Conservation (phyloP, 306 rosid genomes). For the Cercis canadensis region DNA sequence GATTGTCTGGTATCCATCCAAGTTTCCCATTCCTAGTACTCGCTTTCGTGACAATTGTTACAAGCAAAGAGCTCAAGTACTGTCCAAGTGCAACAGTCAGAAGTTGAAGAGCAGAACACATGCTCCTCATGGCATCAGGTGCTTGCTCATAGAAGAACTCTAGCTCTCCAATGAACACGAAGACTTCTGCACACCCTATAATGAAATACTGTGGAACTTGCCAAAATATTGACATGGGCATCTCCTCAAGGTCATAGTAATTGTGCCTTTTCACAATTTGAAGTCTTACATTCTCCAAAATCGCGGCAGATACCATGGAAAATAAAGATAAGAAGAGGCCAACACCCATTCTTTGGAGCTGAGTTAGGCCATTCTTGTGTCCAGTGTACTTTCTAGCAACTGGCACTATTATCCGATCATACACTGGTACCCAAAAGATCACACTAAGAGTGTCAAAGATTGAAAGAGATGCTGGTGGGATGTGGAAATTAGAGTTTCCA, state of each 20-base stretch:
- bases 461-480: conserved; percentile 83
- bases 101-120: conserved; percentile 71
- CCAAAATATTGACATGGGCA: conserved; percentile 78
- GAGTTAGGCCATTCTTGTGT: conserved; percentile 63
- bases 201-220: no score
- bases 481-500: conserved; percentile 63
- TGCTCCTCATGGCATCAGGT: conserved; percentile 83
- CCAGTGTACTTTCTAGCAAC: conserved; percentile 62
- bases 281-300: conserved; percentile 66
- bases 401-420: conserved; percentile 63
- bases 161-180: conserved; percentile 69
- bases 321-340: conserved; percentile 67
- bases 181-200: conserved; percentile 71
- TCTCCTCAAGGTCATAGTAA: conserved; percentile 51
- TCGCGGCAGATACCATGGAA: conserved; percentile 69
- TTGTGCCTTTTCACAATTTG: conserved; percentile 48
- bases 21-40: conserved; percentile 59
- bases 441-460: conserved; percentile 73
- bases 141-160: conserved; percentile 77
- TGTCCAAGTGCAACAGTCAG: conserved; percentile 68
- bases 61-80: conserved; percentile 69
- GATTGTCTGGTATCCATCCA: conserved; percentile 84
- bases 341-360: conserved; percentile 79
- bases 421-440: conserved; percentile 70
- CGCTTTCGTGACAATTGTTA: conserved; percentile 56